A percentile compares a stretch with the other conserved stretches of the same genome.
These are phyloP conservation scores for Coemansia sp. DNA, from an alignment of 192 early-diverging fungal genomes.

Conservation along the genomic window DNA sequence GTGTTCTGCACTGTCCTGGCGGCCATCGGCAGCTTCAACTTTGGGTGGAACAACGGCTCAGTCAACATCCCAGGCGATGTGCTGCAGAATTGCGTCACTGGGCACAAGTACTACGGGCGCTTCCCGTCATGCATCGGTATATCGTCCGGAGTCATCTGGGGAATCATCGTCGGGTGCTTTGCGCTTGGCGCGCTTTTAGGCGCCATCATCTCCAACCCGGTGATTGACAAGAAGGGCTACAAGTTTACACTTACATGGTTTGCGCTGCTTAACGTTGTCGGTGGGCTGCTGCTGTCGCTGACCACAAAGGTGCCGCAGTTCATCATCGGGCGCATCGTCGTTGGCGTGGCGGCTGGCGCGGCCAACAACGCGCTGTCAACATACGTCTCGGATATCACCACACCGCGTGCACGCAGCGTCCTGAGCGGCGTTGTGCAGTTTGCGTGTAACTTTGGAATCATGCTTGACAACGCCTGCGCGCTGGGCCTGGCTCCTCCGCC, in stretches of 20 bases:
- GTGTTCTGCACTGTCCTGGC: constrained; percentile 52
- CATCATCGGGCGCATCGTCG: constrained; percentile 71
- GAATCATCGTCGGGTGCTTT: constrained; percentile 62
- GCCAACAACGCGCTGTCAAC: constrained; percentile 63
- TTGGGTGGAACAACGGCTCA: constrained; percentile 60
- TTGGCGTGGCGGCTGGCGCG: constrained; percentile 75
- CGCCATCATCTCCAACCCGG: constrained; percentile 63
- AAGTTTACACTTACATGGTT: constrained; percentile 67
- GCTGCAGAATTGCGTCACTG: constrained; percentile 58
- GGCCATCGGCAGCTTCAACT: constrained; percentile 57
- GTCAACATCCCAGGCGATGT: constrained; percentile 64
- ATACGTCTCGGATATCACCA: constrained; percentile 81
- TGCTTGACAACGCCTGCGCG: constrained; percentile 69
- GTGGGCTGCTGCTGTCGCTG: constrained; percentile 65
- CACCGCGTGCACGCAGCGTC: constrained; percentile 67
- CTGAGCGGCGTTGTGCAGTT: constrained; percentile 78
- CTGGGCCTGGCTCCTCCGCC: constrained; percentile 63
- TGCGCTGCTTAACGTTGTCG: constrained; percentile 70
- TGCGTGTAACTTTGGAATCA: constrained; percentile 77
- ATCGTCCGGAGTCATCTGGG: constrained; percentile 57
- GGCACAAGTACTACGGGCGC: constrained; percentile 51
- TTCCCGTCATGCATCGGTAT: constrained; percentile 54
- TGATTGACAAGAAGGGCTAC: constrained; percentile 66
- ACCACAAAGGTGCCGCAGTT: constrained; percentile 66
- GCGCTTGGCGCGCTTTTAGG: constrained; percentile 71